These are phyloP conservation scores for Aeminium ludgeri DNA, from an alignment of 495 filamentous ascomycete genomes.

Conservation along the genomic window DNA sequence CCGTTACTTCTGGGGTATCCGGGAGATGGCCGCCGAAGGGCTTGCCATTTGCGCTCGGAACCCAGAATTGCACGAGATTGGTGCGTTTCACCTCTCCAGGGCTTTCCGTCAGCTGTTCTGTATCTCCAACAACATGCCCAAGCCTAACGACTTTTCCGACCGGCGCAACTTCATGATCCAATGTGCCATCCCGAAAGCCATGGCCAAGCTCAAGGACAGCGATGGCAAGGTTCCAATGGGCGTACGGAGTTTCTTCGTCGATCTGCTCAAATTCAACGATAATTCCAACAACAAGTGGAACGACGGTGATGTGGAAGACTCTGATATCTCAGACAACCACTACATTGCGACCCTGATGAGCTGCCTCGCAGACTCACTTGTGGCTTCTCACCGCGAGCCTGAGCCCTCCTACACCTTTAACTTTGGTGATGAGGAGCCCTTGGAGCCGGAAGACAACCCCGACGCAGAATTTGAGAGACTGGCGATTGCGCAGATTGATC, in stretches of 20 bases:
- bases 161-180: constrained; percentile 67
- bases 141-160: constrained; percentile 78
- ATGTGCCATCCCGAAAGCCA: constrained; percentile 58
- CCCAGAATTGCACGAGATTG: constrained; percentile 59
- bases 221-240: constrained; percentile 57
- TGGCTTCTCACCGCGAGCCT: constrained; percentile 21
- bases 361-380: constrained; percentile 59
- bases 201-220: constrained; percentile 61
- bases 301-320: background rate
- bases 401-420: constrained; percentile 25
- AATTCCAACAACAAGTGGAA: constrained; percentile 62
- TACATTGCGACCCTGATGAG: constrained; percentile 72
- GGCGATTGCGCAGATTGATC: constrained; percentile 70
- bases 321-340: constrained; percentile 61
- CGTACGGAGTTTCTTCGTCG: constrained; percentile 65
- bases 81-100: constrained; percentile 65
- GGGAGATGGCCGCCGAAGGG: constrained; percentile 58
- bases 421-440: constrained; percentile 30
- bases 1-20: constrained; percentile 86
- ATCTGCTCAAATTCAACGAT: constrained; percentile 82
- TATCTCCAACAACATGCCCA: constrained; percentile 51
- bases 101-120: constrained; percentile 83
- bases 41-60: constrained; percentile 42
- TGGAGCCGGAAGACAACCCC: constrained; percentile 13
- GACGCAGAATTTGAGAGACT: constrained; percentile 43